A percentile compares a stretch with the other conserved stretches of the same genome.
These are phyloP conservation scores for Anisodus tanguticus DNA, from an alignment of 257 asterid species.

Conservation along the genomic window DNA sequence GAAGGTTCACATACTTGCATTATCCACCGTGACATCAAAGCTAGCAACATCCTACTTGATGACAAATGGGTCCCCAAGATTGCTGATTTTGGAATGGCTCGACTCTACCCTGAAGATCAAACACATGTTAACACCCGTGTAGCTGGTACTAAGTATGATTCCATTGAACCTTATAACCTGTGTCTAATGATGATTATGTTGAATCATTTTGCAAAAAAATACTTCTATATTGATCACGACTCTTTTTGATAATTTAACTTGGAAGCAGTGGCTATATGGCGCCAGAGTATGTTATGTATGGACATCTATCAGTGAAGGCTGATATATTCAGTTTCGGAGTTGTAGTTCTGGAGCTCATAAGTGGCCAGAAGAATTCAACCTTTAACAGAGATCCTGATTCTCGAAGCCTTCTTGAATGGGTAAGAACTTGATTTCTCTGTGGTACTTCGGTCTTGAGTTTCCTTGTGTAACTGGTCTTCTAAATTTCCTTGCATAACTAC, in stretches of 20 bases:
- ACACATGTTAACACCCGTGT: slow-evolving; percentile 84
- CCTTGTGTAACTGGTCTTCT: neutral
- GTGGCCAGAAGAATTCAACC: slow-evolving; percentile 83
- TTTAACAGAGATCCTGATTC: slow-evolving; percentile 73
- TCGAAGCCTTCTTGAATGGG: slow-evolving; percentile 78
- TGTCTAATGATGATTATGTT: neutral
- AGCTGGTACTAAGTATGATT: slow-evolving; percentile 91
- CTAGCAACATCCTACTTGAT: slow-evolving; percentile 86
- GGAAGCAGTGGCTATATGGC: slow-evolving; percentile 95
- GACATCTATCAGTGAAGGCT: slow-evolving; percentile 72
- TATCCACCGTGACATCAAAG: slow-evolving; percentile 93
- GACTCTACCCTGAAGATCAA: slow-evolving; percentile 75
- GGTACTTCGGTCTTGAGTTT: neutral
- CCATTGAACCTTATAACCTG: neutral
- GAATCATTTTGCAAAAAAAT: neutral
- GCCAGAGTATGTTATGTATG: slow-evolving; percentile 88
- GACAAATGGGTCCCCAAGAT: slow-evolving; percentile 90
- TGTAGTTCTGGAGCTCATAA: slow-evolving; percentile 83
- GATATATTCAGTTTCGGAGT: slow-evolving; percentile 96
- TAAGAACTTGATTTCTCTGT: slow-evolving; percentile 41
- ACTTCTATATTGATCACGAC: neutral
- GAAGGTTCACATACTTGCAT: slow-evolving; percentile 79
- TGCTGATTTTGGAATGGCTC: slow-evolving; percentile 96
- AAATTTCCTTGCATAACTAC: neutral
- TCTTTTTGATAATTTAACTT: slow-evolving; percentile 30